These are phyloP conservation scores for Cymodocea nodosa DNA, from an alignment of 116 monocot genomes.

Conservation along the genomic window DNA sequence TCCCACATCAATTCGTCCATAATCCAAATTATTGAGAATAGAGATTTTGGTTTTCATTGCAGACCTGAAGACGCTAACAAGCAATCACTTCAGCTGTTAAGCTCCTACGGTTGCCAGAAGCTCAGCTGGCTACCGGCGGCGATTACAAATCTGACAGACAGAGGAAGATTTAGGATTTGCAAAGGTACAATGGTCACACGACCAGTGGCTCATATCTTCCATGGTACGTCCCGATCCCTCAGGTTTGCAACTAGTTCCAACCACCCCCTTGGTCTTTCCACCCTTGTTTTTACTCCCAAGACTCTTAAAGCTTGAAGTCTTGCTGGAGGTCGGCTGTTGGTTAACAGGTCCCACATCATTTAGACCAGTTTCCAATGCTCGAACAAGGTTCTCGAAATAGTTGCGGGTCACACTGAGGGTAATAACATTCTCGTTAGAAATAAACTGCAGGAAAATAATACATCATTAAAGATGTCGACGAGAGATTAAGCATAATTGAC, in stretches of 20 bases:
- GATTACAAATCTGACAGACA: conserved; percentile 26
- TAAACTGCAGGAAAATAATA: not conserved
- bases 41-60: too few species aligned
- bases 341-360: conserved; percentile 43
- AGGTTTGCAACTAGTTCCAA: conserved; percentile 18
- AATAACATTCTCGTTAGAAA: conserved; percentile 1
- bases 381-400: conserved; percentile 78
- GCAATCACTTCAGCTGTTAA: too few species aligned
- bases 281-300: conserved; percentile 30
- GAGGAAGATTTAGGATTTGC: conserved; percentile 28
- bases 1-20: too few species aligned
- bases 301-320: conserved; percentile 32
- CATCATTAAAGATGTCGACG: too few species aligned
- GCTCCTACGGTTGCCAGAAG: too few species aligned
- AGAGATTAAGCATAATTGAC: not conserved
- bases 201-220: conserved; percentile 42
- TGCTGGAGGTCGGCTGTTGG: conserved; percentile 39
- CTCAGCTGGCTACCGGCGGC: conserved; percentile 3
- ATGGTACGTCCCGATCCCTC: conserved; percentile 15
- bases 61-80: too few species aligned
- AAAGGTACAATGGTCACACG: conserved; percentile 54
- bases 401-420: conserved; percentile 60
- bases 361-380: conserved; percentile 54
- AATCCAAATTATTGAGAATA: too few species aligned
- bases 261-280: conserved; percentile 33